Evolutionary conservation across 352 stramenopile genomes (phyloP).

Genomic region (Pythium brassicae): DNA sequence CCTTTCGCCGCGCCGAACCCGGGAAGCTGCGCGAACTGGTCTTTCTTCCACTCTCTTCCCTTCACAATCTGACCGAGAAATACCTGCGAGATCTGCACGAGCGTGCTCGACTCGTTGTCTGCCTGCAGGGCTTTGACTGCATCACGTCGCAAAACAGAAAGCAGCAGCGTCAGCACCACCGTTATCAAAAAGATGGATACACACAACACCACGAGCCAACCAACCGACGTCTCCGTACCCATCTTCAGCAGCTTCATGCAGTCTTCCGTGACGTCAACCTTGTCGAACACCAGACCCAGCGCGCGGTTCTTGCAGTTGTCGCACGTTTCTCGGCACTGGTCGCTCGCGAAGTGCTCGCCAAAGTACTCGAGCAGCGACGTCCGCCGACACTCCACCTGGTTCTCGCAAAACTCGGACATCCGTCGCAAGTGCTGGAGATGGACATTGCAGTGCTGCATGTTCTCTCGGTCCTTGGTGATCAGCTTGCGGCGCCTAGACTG

Average conservation of each 20-base stretch:
- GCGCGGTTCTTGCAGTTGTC: slow-evolving; percentile 86
- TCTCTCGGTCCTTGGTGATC: slow-evolving; percentile 79
- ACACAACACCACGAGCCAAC: neutral
- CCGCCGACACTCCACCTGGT: slow-evolving; percentile 81
- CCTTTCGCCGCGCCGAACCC: slow-evolving; percentile 71
- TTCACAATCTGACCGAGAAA: slow-evolving; percentile 69
- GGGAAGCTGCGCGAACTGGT: slow-evolving; percentile 47
- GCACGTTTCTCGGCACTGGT: slow-evolving; percentile 70
- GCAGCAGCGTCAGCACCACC: neutral
- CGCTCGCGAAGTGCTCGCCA: slow-evolving; percentile 81
- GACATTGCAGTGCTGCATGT: slow-evolving; percentile 74
- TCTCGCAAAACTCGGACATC: slow-evolving; percentile 87
- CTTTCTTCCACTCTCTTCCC: slow-evolving; percentile 65
- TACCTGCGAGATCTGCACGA: slow-evolving; percentile 71
- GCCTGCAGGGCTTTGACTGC: slow-evolving; percentile 60
- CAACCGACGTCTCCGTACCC: slow-evolving; percentile 31
- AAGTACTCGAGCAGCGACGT: slow-evolving; percentile 86
- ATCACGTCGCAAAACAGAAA: neutral
- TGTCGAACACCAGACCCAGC: slow-evolving; percentile 59
- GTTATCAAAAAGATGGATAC: neutral
- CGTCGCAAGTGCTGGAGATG: slow-evolving; percentile 78
- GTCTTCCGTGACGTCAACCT: slow-evolving; percentile 73
- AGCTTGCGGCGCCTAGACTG: slow-evolving; percentile 65
- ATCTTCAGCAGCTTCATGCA: slow-evolving; percentile 56
- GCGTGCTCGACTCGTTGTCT: slow-evolving; percentile 51